Percentiles rank a stretch among this genome's conserved stretches.
phyloP scores from a whole-genome alignment of 768 basidiomycete species.

The Pleurotus sapidus region DNA sequence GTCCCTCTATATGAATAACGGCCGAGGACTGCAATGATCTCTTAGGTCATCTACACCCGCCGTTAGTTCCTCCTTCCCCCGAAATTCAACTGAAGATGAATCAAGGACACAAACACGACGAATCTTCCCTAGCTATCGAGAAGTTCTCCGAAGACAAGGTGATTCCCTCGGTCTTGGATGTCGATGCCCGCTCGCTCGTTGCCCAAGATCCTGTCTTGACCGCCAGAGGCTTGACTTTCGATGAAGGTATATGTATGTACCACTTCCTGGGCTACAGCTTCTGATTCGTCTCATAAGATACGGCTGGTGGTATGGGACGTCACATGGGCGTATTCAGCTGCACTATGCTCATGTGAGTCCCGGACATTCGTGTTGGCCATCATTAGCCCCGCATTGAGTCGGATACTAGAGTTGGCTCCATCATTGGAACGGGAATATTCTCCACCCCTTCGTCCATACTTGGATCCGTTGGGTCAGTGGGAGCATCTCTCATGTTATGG shows the following conservation, averaged over 20 bases:
- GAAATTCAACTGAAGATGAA: too few relatives aligned
- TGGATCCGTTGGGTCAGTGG: constrained; percentile 51
- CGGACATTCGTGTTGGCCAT: background rate
- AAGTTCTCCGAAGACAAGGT: too few relatives aligned
- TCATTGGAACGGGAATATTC: constrained; percentile 65
- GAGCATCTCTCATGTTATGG: constrained; percentile 68
- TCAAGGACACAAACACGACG: too few relatives aligned
- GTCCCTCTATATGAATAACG: too few relatives aligned
- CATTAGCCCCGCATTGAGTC: too few relatives aligned
- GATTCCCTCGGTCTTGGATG: too few relatives aligned
- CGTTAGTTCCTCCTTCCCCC: too few relatives aligned
- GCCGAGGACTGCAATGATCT: too few relatives aligned
- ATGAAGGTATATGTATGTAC: constrained; percentile 36
- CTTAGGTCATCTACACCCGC: too few relatives aligned
- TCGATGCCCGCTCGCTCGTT: too few relatives aligned
- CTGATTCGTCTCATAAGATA: constrained; percentile 24
- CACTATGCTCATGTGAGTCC: constrained; percentile 47
- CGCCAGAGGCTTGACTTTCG: constrained; percentile 43
- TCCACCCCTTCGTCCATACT: constrained; percentile 61
- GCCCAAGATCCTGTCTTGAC: constrained; percentile 15
- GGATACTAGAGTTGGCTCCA: constrained; percentile 38
- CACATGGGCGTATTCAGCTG: constrained; percentile 56
- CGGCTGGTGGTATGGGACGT: constrained; percentile 55
- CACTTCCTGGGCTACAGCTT: too few relatives aligned
- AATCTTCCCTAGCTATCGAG: too few relatives aligned